Conservation (phyloP, 2,329 filamentous ascomycete species). For the Decorospora gaudefroyi region DNA sequence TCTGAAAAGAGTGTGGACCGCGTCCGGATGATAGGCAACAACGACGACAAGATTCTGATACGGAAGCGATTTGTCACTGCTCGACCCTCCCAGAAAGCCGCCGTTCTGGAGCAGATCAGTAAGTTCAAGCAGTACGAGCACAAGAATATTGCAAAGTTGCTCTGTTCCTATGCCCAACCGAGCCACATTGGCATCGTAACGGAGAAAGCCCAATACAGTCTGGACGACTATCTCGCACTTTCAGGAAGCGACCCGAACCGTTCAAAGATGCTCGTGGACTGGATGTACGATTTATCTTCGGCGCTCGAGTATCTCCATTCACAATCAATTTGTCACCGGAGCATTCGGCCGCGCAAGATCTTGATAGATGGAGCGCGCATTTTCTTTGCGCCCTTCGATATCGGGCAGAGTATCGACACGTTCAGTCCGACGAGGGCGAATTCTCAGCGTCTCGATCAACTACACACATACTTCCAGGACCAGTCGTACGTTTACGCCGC, state of each 20-base stretch:
- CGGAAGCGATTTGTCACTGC: constrained; percentile 46
- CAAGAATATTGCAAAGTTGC: constrained; percentile 46
- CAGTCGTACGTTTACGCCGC: constrained; percentile 48
- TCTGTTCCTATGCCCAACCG: constrained; percentile 48
- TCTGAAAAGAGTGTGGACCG: constrained; percentile 45
- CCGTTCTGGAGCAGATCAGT: constrained; percentile 45
- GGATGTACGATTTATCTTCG: constrained; percentile 49
- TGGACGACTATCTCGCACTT: constrained; percentile 47
- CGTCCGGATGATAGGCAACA: constrained; percentile 42
- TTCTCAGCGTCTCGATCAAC: constrained; percentile 38
- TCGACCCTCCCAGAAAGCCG: constrained; percentile 43
- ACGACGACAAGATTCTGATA: constrained; percentile 43
- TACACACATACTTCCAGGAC: constrained; percentile 40
- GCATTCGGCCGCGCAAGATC: constrained; percentile 49
- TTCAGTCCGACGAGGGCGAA: constrained; percentile 37
- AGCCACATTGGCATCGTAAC: constrained; percentile 46
- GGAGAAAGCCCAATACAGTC: constrained; percentile 40
- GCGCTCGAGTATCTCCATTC: constrained; percentile 48
- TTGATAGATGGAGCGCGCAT: constrained; percentile 45
- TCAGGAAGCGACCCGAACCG: constrained; percentile 38
- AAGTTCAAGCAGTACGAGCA: constrained; percentile 47
- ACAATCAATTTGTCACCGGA: constrained; percentile 45
- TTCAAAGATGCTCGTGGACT: constrained; percentile 44
- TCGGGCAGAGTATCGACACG: constrained; percentile 35
- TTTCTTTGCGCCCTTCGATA: constrained; percentile 46